A percentile compares a stretch with the other conserved stretches of the same genome.
phyloP scores from a whole-genome alignment of 75 land plant genomes.

The Sequoiadendron giganteum region DNA sequence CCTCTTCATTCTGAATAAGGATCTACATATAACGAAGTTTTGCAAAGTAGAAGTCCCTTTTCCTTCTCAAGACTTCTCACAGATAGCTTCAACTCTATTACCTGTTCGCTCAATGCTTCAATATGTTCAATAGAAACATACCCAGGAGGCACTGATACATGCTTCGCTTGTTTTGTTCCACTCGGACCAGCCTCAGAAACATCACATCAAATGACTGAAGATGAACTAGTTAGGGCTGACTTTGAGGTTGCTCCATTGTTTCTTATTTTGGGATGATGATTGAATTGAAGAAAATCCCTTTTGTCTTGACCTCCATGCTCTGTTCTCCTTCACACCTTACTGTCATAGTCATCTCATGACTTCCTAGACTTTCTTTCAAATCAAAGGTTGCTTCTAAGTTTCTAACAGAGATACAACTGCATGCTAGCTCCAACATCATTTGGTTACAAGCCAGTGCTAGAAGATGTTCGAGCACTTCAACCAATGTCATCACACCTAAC shows the following conservation, averaged over 20 bases:
- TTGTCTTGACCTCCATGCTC: too few species aligned
- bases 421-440: too few species aligned
- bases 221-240: slow-evolving; percentile 36
- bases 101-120: slow-evolving; percentile 39
- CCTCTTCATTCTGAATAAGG: slow-evolving; percentile 71
- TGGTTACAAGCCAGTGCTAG: too few species aligned
- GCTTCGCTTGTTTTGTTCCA: slow-evolving; percentile 28
- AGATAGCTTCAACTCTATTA: slow-evolving; percentile 63
- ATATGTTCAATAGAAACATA: slow-evolving; percentile 23
- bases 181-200: slow-evolving; percentile 1
- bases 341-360: too few species aligned
- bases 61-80: slow-evolving; percentile 81
- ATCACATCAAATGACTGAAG: slow-evolving; percentile 23
- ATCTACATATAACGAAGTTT: slow-evolving; percentile 87
- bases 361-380: too few species aligned
- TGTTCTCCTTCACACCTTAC: too few species aligned
- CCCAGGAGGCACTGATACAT: slow-evolving; percentile 6
- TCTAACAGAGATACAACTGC: too few species aligned
- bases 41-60: slow-evolving; percentile 84
- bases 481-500: too few species aligned
- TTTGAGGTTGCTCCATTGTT: slow-evolving; percentile 23
- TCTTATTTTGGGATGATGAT: background rate
- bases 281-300: slow-evolving; percentile 21
- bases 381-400: too few species aligned
- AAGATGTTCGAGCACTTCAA: too few species aligned